A percentile compares a stretch with the other conserved stretches of the same genome.
These are phyloP conservation scores for Monilinia fructigena DNA, from an alignment of 2,329 filamentous ascomycete species.

Conservation along the genomic window DNA sequence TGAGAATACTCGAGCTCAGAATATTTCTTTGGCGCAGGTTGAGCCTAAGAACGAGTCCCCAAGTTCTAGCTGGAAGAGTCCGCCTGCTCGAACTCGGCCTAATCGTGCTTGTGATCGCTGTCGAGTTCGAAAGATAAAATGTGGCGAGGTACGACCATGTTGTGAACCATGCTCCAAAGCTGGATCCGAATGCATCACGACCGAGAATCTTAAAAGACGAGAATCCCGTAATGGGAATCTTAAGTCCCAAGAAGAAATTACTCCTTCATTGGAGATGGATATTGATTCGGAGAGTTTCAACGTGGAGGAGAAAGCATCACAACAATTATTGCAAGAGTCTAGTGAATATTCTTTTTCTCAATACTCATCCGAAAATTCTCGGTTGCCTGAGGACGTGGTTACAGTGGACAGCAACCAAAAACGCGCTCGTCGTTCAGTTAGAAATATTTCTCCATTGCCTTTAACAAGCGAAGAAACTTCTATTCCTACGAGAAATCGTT, in stretches of 20 bases:
- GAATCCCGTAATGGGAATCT: background rate
- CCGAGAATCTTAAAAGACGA: background rate
- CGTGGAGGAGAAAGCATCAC: constrained; percentile 18
- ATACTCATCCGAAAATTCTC: constrained; percentile 18
- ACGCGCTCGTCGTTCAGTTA: constrained; percentile 7
- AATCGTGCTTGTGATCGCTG: constrained; percentile 6
- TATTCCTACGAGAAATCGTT: background rate
- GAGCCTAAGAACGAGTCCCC: background rate
- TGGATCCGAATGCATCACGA: constrained; percentile 3
- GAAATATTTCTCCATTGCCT: background rate
- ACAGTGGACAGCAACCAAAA: background rate
- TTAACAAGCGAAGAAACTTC: background rate
- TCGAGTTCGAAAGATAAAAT: constrained; percentile 6
- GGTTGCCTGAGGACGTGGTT: constrained; percentile 6
- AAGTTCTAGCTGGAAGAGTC: background rate
- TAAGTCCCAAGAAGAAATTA: background rate
- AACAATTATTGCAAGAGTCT: constrained; percentile 20
- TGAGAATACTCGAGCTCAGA: background rate
- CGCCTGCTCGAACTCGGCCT: background rate
- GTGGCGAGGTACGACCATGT: constrained; percentile 6
- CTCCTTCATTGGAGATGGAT: constrained; percentile 1
- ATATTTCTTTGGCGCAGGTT: background rate
- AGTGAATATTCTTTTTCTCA: constrained; percentile 23
- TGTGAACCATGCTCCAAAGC: constrained; percentile 10
- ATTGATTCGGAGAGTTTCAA: constrained; percentile 14